Evolutionary conservation across 441 rosid species (phyloP).

Genomic region (Bruguiera hainesii): DNA sequence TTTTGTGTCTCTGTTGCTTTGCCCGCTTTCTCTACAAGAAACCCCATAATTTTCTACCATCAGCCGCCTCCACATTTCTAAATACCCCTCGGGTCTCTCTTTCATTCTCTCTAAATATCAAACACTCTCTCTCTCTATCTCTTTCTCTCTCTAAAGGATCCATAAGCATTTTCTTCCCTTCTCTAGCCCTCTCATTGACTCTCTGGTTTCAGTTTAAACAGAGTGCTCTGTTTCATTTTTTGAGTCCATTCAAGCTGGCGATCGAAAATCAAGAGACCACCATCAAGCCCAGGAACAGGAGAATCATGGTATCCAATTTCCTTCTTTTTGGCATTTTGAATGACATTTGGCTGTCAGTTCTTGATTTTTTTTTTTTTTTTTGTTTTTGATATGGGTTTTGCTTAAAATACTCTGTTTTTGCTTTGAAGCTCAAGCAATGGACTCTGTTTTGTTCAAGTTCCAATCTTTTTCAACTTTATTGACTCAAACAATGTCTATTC

Average conservation of each 20-base stretch:
- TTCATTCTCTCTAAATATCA: no score
- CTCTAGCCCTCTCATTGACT: background rate
- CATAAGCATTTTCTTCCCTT: conserved; percentile 9
- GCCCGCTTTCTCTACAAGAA: no score
- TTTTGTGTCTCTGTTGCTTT: conserved; percentile 1
- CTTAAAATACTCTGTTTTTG: conserved; percentile 26
- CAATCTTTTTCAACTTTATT: background rate
- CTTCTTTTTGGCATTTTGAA: background rate
- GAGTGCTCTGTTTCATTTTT: conserved; percentile 13
- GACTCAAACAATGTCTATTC: background rate
- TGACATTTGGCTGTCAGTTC: background rate
- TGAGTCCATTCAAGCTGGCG: conserved; percentile 54
- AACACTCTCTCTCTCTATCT: no score
- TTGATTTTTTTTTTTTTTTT: background rate
- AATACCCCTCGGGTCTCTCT: no score
- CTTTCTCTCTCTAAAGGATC: background rate
- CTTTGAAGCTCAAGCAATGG: conserved; percentile 24
- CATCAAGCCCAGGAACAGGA: conserved; percentile 72
- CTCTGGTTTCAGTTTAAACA: conserved; percentile 6
- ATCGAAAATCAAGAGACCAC: conserved; percentile 81
- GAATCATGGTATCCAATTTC: conserved; percentile 62
- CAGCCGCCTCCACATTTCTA: no score
- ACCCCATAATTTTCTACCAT: no score
- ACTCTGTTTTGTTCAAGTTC: conserved; percentile 11
- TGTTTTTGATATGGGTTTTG: conserved; percentile 21